Base-by-base conservation (phyloP, 345 rosid species). In the Gossypium bickii region DNA sequence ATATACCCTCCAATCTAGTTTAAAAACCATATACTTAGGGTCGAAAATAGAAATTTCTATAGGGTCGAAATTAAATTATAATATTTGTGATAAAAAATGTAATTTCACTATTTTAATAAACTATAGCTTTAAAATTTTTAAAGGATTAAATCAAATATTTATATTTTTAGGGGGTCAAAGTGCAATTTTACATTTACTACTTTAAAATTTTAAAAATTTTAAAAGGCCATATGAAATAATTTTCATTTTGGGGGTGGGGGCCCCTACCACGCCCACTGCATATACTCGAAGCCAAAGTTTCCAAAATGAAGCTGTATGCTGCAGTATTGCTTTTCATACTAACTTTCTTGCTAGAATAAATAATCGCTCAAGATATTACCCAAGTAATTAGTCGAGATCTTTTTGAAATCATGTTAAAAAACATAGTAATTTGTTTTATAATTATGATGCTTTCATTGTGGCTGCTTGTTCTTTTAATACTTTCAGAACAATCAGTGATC, bases 401-500 rank as follows among this genome's bases (percentile, higher is more conserved):
- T 18, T 78, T 67, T 62, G 74, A 81, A 25, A 73, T 55, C 61
- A 74, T 71, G 79, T 10, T 78, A n/a, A n/a, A 1, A 81, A 71
- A 41, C 67, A 81, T 67, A 65, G 79, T 34, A 79, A 70, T 16
- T 77, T 57, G 1, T 79, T 49, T 16, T 49, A 49, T 49, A 49
- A 5, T 49, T 49, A 49, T 4, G 53, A 49, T 49, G 53, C 53
- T 76, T 80, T 83, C 53, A 74, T 80, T 5, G 48, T 69, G 1
- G 83, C 80, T 15, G 77, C 80, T 0, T 9, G 61, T 12, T 78
- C 76, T 18, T 83, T 80, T 34, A 52, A 7, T 22, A 82, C 76
- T n/a, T 83, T 83, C 20, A 82, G 83, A 41, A 76, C 80, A 0
- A 25, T 75, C 0, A 78, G 86, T n/a, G 82, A 74, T 34, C 2